phyloP scores from a whole-genome alignment of 2,329 filamentous ascomycete genomes.

The Endoconidiophora laricicola region DNA sequence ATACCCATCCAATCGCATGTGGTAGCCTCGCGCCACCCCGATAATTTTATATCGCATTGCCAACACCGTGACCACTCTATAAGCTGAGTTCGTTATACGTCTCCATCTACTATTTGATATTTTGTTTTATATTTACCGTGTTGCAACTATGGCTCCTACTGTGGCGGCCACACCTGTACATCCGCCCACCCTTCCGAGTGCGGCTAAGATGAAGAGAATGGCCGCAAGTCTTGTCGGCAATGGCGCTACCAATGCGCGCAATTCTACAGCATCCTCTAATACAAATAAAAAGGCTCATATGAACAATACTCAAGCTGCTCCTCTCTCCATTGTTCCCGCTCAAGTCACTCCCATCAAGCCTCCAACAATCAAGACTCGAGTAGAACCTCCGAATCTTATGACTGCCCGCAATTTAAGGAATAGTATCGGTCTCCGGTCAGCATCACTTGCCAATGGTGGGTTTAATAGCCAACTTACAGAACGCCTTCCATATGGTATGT shows the following conservation, averaged over 20 bases:
- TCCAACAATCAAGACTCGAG: constrained; percentile 9
- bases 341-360: constrained; percentile 11
- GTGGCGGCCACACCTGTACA: constrained; percentile 31
- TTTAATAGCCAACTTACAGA: constrained; percentile 23
- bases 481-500: constrained; percentile 36
- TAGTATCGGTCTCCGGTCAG: constrained; percentile 33
- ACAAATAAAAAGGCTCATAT: constrained; percentile 37
- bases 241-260: constrained; percentile 39
- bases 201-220: constrained; percentile 48
- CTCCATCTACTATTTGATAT: neutral
- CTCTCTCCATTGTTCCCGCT: constrained; percentile 15
- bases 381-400: constrained; percentile 31
- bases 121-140: neutral
- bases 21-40: constrained; percentile 3
- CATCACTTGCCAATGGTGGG: constrained; percentile 30
- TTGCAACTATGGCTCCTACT: constrained; percentile 35
- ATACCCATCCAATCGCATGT: constrained; percentile 1
- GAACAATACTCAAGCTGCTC: constrained; percentile 26
- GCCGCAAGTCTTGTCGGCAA: constrained; percentile 50
- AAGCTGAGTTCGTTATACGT: neutral
- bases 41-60: neutral
- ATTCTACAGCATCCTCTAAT: constrained; percentile 41
- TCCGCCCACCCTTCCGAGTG: constrained; percentile 18
- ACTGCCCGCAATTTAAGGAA: constrained; percentile 31
- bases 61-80: neutral